These are phyloP conservation scores for Piromyces finnis DNA, from an alignment of 192 early-diverging fungal species.

Conservation along the genomic window DNA sequence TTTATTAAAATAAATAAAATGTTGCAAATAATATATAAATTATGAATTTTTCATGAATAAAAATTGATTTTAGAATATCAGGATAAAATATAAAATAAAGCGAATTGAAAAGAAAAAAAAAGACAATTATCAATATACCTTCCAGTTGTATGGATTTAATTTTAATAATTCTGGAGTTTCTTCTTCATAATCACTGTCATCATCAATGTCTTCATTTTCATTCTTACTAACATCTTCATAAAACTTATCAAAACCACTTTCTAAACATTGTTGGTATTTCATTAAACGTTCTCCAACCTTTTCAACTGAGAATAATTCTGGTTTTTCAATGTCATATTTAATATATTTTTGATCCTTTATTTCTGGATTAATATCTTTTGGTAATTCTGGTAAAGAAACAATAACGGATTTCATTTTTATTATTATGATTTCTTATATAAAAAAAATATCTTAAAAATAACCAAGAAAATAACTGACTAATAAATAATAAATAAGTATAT, in stretches of 20 bases:
- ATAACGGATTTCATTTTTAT: background rate
- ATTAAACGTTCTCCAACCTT: background rate
- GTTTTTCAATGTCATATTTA: background rate
- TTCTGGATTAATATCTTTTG: background rate
- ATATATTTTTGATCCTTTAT: background rate
- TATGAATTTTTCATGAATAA: too few species aligned
- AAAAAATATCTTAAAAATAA: too few species aligned
- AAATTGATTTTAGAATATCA: too few species aligned
- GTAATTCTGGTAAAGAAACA: background rate
- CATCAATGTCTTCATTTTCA: conserved; percentile 28
- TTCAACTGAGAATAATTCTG: background rate
- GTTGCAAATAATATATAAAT: too few species aligned
- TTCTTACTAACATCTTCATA: background rate
- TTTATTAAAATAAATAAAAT: too few species aligned
- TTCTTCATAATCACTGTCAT: conserved; percentile 57
- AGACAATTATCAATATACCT: conserved; percentile 17
- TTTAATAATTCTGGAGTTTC: conserved; percentile 55
- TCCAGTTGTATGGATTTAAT: conserved; percentile 88
- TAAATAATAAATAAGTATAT: too few species aligned
- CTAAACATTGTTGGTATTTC: background rate
- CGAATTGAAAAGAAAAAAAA: background rate
- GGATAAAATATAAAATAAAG: background rate
- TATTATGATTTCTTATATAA: too few species aligned
- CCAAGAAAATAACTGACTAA: too few species aligned
- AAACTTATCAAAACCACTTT: background rate